phyloP scores from a whole-genome alignment of 2,329 filamentous ascomycete genomes.

The Berkeleyomyces basicola region DNA sequence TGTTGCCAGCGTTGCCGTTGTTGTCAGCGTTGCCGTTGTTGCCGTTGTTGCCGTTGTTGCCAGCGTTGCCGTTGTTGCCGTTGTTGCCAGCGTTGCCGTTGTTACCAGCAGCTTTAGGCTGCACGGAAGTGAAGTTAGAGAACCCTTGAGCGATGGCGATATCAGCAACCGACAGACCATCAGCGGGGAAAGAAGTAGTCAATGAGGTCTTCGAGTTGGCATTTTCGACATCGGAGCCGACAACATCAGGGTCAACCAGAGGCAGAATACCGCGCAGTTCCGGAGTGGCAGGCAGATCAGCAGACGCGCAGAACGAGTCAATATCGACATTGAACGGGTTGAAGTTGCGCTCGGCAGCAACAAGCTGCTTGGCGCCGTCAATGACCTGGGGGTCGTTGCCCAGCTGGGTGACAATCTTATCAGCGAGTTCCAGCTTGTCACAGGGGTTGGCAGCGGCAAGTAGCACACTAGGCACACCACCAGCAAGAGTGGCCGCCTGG shows the following conservation, averaged over 20 bases:
- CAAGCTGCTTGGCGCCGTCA: slow-evolving; percentile 43
- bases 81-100: slow-evolving; percentile 11
- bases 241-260: slow-evolving; percentile 47
- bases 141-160: slow-evolving; percentile 46
- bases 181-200: slow-evolving; percentile 37
- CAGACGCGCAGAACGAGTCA: slow-evolving; percentile 47
- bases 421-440: slow-evolving; percentile 47
- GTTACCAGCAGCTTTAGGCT: slow-evolving; percentile 16
- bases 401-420: slow-evolving; percentile 44
- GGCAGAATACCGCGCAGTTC: slow-evolving; percentile 50
- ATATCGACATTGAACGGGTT: slow-evolving; percentile 46
- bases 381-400: slow-evolving; percentile 43
- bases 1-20: slow-evolving; percentile 11
- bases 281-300: slow-evolving; percentile 41
- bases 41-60: slow-evolving; percentile 10
- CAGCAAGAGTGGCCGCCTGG: slow-evolving; percentile 45
- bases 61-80: slow-evolving; percentile 16
- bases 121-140: slow-evolving; percentile 36
- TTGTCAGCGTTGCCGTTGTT: slow-evolving; percentile 8
- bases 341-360: slow-evolving; percentile 50
- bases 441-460: slow-evolving; percentile 50
- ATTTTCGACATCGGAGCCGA: slow-evolving; percentile 39
- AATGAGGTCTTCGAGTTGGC: slow-evolving; percentile 38
- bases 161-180: slow-evolving; percentile 48
- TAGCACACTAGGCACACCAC: slow-evolving; percentile 42